Percentiles rank a stretch among this genome's conserved stretches.
phyloP scores from a whole-genome alignment of 192 early-diverging fungal species.

The Entophlyctis helioformis region DNA sequence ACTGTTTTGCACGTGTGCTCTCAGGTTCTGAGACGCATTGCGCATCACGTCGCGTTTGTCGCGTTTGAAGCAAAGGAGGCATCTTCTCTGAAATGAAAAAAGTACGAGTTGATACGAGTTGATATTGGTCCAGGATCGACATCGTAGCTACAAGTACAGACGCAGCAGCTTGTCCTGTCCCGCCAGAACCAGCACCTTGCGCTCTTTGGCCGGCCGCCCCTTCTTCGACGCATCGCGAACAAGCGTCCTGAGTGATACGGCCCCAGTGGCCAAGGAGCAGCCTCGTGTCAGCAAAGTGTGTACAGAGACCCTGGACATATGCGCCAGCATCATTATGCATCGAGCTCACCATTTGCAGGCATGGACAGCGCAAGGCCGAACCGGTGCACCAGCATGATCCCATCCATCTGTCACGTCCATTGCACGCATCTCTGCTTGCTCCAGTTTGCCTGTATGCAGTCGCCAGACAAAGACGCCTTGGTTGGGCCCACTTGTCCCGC shows the following conservation, averaged over 20 bases:
- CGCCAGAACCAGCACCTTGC: slow-evolving; percentile 16
- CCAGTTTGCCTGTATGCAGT: slow-evolving; percentile 33
- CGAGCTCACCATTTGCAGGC: slow-evolving; percentile 27
- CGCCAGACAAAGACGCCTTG: slow-evolving; percentile 33
- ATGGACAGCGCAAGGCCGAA: slow-evolving; percentile 5
- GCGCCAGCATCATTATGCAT: too few species aligned
- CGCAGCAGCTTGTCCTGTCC: slow-evolving; percentile 14
- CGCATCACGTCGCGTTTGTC: too few species aligned
- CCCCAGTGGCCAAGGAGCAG: background rate
- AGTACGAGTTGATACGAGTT: too few species aligned
- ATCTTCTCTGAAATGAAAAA: too few species aligned
- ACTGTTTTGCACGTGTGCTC: too few species aligned
- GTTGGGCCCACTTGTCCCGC: background rate
- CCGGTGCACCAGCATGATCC: slow-evolving; percentile 4
- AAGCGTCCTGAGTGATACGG: slow-evolving; percentile 11
- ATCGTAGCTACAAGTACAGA: slow-evolving; percentile 16
- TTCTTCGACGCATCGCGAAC: slow-evolving; percentile 1
- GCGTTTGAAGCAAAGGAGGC: too few species aligned
- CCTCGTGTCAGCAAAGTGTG: background rate
- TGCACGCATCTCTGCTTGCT: slow-evolving; percentile 26
- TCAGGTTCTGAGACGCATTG: too few species aligned
- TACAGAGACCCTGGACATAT: background rate
- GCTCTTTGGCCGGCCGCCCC: background rate
- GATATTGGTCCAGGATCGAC: too few species aligned
- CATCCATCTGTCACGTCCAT: slow-evolving; percentile 22